Conservation (phyloP, 345 rosid genomes). For the Aquilaria yunnanensis region DNA sequence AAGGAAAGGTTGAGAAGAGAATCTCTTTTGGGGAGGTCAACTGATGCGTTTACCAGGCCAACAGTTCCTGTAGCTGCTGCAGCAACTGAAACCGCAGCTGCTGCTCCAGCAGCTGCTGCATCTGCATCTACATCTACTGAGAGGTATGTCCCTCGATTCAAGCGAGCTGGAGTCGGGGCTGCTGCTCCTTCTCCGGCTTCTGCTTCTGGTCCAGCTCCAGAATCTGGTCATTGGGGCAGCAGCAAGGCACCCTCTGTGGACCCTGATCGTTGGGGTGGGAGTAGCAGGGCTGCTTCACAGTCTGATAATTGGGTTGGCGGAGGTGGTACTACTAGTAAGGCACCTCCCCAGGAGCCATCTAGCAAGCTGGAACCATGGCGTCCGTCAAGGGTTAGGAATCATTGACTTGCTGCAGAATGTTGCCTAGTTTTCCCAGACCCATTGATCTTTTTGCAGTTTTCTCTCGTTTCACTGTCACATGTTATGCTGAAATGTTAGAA, state of each 20-base stretch:
- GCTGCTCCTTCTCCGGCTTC: constrained; percentile 26
- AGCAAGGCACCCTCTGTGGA: constrained; percentile 29
- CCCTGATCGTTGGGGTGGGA: constrained; percentile 36
- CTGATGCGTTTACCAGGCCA: constrained; percentile 37
- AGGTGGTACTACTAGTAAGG: background rate
- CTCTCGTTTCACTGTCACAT: too few species aligned
- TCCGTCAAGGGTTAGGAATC: constrained; percentile 7
- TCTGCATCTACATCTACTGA: constrained; percentile 13
- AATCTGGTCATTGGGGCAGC: constrained; percentile 27
- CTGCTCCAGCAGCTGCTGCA: constrained; percentile 26
- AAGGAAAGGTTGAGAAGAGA: constrained; percentile 60
- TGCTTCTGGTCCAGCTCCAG: constrained; percentile 19
- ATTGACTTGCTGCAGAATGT: too few species aligned
- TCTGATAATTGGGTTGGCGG: background rate
- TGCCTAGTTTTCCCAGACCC: too few species aligned
- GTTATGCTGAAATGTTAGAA: too few species aligned
- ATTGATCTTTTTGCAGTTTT: too few species aligned
- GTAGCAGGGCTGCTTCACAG: constrained; percentile 5
- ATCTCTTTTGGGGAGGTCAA: constrained; percentile 37
- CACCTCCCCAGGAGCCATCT: background rate
- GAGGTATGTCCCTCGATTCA: constrained; percentile 58
- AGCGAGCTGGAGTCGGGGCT: constrained; percentile 29
- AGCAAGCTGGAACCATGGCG: constrained; percentile 16
- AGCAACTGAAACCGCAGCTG: constrained; percentile 15
- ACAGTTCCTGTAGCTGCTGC: constrained; percentile 32